These are phyloP conservation scores for Sequoia sempervirens DNA, from an alignment of 75 land plant genomes.

Conservation along the genomic window DNA sequence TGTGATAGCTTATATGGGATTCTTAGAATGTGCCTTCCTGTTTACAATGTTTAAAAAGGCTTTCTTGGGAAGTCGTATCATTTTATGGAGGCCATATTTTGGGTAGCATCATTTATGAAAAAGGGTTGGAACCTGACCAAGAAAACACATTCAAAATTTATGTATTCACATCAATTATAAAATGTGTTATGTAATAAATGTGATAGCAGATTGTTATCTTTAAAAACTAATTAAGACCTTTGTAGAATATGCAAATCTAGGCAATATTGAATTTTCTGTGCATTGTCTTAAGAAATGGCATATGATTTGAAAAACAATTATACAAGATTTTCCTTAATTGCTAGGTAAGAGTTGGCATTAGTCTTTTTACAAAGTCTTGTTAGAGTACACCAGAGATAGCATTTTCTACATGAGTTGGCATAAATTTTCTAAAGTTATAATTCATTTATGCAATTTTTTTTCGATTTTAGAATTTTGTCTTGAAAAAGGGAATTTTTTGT, in stretches of 20 bases:
- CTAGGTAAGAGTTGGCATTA: not conserved
- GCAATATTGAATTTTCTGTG: not conserved
- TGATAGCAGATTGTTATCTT: not conserved
- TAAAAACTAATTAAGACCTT: not conserved
- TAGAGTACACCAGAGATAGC: not conserved
- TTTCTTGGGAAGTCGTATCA: not conserved
- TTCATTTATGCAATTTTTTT: too few species aligned
- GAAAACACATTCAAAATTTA: not conserved
- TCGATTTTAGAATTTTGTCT: too few species aligned
- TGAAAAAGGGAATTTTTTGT: too few species aligned
- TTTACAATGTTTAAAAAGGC: not conserved
- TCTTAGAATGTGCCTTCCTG: not conserved
- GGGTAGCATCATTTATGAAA: not conserved
- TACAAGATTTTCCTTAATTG: not conserved
- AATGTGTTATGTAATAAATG: not conserved
- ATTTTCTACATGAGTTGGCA: not conserved
- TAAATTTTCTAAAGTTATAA: too few species aligned
- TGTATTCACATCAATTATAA: not conserved
- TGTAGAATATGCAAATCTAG: not conserved
- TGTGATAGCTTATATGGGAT: not conserved
- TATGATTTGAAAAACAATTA: not conserved
- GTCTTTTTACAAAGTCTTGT: not conserved
- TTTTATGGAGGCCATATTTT: not conserved
- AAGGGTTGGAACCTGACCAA: not conserved
- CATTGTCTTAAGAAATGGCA: not conserved